phyloP scores from a whole-genome alignment of 805 yeast species.

The Aciculoconidium aculeatum region DNA sequence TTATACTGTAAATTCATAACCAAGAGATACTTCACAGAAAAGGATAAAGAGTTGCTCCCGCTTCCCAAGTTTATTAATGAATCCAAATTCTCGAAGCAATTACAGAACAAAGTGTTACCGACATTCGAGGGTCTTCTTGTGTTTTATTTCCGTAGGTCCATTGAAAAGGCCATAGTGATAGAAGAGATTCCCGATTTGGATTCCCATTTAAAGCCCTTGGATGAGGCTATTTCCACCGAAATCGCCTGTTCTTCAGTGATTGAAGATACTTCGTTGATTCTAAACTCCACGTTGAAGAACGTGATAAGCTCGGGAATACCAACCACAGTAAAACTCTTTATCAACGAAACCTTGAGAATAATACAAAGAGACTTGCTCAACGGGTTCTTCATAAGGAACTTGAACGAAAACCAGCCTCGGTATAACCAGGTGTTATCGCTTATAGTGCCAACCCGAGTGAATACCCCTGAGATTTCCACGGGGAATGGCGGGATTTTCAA shows the following conservation, averaged over 20 bases:
- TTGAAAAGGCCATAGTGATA: conserved; percentile 72
- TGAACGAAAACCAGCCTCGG: conserved; percentile 36
- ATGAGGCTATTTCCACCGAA: conserved; percentile 40
- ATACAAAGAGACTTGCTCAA: conserved; percentile 60
- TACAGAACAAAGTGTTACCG: conserved; percentile 42
- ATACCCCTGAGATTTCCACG: conserved; percentile 11
- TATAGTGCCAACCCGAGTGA: no score
- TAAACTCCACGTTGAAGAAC: conserved; percentile 62
- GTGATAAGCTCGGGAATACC: conserved; percentile 68
- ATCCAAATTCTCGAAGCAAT: neutral
- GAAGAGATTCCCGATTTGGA: conserved; percentile 67
- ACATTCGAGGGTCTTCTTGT: conserved; percentile 58
- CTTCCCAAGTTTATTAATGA: conserved; percentile 1
- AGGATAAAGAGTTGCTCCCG: conserved; percentile 8
- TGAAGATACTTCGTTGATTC: conserved; percentile 75
- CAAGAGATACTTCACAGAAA: conserved; percentile 46
- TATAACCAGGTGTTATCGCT: conserved; percentile 29
- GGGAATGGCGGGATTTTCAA: conserved; percentile 35
- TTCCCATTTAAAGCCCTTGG: conserved; percentile 23
- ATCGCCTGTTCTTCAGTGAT: conserved; percentile 76
- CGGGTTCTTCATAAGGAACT: conserved; percentile 34
- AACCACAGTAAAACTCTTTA: conserved; percentile 47
- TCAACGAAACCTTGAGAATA: conserved; percentile 51
- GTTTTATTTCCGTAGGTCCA: conserved; percentile 68
- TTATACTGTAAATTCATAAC: conserved; percentile 69